Evolutionary conservation across 148 eudicot species (phyloP), one percentile per base, ranked within the genome.

Genomic region (Silene conica): DNA sequence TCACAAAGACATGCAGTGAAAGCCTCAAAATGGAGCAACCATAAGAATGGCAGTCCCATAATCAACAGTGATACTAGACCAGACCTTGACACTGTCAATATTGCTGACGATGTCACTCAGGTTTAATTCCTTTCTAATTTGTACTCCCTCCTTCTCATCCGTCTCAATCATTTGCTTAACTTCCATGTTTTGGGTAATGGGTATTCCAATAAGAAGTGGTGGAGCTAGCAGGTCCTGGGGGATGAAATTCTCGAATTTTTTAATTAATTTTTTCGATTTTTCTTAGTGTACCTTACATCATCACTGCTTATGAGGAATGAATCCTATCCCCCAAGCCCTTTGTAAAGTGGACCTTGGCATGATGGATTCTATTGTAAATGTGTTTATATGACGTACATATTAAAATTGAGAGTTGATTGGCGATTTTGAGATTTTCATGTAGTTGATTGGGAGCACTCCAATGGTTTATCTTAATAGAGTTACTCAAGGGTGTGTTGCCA

Each of bases 361-460:
- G 31, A 28, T 34, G 41, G 41, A 34, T 34, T 3, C 41, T 34
- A 34, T 6, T 34, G 41, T 34, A 34, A 34, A 34, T 34, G 41
- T 34, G 41, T 34, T 3, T 34, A 0, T 34, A 34, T 34, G 41
- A 34, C 41, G n/a, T n/a, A n/a, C n/a, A n/a, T n/a, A n/a, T n/a
- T 19, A 8, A 52, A 5, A 56, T 78, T 77, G 54, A 79, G 57
- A 45, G n/a, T 19, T 61, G 54, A 64, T 45, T 54, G 57, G n/a
- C n/a, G n/a, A n/a, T n/a, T n/a, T n/a, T n/a, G 77, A 69, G 21
- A 56, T 74, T 60, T 59, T 85, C 60, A 63, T 76, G 58, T 82
- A 89, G 95, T 80, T 89, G 83, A 87, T 89, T 76, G 91, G 94
- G 48, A 80, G 85, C 76, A 90, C 95, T 22, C 95, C 95, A 62